phyloP scores from a whole-genome alignment of 2,329 filamentous ascomycete species.

The Pyrenochaeta sp. region DNA sequence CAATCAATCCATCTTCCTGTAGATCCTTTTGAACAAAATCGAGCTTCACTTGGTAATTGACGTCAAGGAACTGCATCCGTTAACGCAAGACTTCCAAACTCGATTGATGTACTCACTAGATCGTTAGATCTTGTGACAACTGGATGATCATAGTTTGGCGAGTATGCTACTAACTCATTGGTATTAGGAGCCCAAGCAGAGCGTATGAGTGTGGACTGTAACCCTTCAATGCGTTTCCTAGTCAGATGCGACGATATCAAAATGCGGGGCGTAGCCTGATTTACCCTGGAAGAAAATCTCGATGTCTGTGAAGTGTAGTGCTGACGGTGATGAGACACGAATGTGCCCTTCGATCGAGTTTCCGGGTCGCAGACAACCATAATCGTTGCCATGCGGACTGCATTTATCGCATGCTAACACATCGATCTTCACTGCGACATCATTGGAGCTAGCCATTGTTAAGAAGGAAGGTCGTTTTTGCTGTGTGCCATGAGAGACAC shows the following conservation, averaged over 20 bases:
- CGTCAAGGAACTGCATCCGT: conserved; percentile 12
- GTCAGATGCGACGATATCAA: conserved; percentile 3
- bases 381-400: conserved; percentile 6
- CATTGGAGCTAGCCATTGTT: conserved; percentile 4
- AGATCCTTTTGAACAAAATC: conserved; percentile 2
- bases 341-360: conserved; percentile 12
- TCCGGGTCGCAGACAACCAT: conserved; percentile 8
- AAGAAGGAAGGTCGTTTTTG: conserved; percentile 3
- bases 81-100: conserved; percentile 5
- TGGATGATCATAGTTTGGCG: conserved; percentile 5
- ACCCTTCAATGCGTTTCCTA: conserved; percentile 4
- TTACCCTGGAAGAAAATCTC: conserved; percentile 12
- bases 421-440: conserved; percentile 7
- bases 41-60: conserved; percentile 8
- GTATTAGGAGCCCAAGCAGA: conserved; percentile 7
- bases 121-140: conserved; percentile 7
- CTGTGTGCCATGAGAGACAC: conserved; percentile 3
- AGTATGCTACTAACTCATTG: conserved; percentile 7
- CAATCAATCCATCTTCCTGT: conserved; percentile 6
- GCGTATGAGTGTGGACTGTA: conserved; percentile 5
- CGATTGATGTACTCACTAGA: conserved; percentile 5
- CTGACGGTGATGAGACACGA: conserved; percentile 3
- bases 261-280: conserved; percentile 1
- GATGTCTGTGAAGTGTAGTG: conserved; percentile 8
- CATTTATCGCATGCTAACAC: conserved; percentile 12